These are phyloP conservation scores for Saccharum hybrid DNA, from an alignment of 202 grass and related monocot species.

Conservation along the genomic window DNA sequence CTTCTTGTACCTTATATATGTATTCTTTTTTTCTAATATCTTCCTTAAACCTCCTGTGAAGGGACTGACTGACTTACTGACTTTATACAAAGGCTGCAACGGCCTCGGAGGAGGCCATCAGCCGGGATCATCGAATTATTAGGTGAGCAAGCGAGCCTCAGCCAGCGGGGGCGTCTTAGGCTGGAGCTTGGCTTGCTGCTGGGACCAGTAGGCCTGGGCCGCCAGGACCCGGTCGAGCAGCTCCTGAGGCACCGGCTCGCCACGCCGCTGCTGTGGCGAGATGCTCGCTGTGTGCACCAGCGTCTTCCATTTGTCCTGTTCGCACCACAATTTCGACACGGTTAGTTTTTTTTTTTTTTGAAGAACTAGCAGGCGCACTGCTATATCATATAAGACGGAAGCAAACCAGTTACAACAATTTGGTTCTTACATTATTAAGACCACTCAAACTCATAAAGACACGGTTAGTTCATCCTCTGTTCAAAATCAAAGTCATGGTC, in stretches of 20 bases:
- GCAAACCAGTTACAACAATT: too few species aligned
- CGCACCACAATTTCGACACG: slow-evolving; percentile 55
- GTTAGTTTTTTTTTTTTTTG: too few species aligned
- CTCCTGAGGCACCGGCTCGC: slow-evolving; percentile 93
- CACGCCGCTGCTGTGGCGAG: slow-evolving; percentile 92
- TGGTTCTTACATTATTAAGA: too few species aligned
- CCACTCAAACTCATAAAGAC: too few species aligned
- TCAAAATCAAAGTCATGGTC: slow-evolving; percentile 50
- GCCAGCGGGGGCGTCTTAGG: slow-evolving; percentile 67
- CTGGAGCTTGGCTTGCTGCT: slow-evolving; percentile 97
- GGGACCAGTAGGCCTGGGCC: slow-evolving; percentile 86
- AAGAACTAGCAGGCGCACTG: too few species aligned
- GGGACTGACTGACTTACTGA: slow-evolving; percentile 62
- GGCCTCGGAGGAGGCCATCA: slow-evolving; percentile 54
- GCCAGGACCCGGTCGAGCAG: slow-evolving; percentile 91
- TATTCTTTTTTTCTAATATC: slow-evolving; percentile 57
- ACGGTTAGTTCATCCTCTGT: slow-evolving; percentile 55
- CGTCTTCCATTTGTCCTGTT: slow-evolving; percentile 99
- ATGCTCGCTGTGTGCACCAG: slow-evolving; percentile 98
- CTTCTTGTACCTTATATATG: slow-evolving; percentile 70
- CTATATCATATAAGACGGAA: too few species aligned
- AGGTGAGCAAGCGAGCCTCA: slow-evolving; percentile 71
- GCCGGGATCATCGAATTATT: slow-evolving; percentile 58
- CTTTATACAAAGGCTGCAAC: slow-evolving; percentile 69
- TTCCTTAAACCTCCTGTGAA: slow-evolving; percentile 66